Conservation (phyloP, 2,329 filamentous ascomycete genomes). For the Pseudogymnoascus sp. region DNA sequence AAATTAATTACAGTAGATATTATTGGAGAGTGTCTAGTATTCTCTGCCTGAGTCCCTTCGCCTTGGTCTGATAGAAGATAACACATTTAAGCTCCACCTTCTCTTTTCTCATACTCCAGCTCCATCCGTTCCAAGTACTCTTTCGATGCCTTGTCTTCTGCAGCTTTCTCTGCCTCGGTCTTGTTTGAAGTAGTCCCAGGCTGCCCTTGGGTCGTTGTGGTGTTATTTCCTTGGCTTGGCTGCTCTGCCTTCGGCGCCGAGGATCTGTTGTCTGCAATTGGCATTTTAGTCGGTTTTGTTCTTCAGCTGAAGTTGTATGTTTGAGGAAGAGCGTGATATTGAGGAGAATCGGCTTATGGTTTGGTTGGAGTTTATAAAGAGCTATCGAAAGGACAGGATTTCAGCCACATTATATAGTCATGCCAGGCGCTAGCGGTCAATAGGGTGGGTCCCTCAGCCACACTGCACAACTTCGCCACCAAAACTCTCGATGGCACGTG, state of each 20-base stretch:
- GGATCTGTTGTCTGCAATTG: slow-evolving; percentile 3
- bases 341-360: neutral
- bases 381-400: neutral
- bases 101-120: neutral
- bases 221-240: neutral
- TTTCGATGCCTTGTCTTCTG: neutral
- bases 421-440: neutral
- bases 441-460: neutral
- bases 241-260: neutral
- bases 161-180: neutral
- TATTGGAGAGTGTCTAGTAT: neutral
- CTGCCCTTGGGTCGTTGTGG: neutral
- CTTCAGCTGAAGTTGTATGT: neutral
- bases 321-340: neutral
- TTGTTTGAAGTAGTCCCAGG: neutral
- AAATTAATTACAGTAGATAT: slow-evolving; percentile 11
- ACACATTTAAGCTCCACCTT: neutral
- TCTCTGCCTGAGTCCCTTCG: neutral
- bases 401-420: slow-evolving; percentile 10
- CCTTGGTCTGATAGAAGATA: neutral
- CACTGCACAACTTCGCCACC: neutral
- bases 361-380: neutral
- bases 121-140: slow-evolving; percentile 2
- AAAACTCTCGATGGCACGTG: neutral
- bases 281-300: neutral